Evolutionary conservation across 805 yeast species (phyloP).

Genomic region (baker's yeast (Saccharomyces cerevisiae)): DNA sequence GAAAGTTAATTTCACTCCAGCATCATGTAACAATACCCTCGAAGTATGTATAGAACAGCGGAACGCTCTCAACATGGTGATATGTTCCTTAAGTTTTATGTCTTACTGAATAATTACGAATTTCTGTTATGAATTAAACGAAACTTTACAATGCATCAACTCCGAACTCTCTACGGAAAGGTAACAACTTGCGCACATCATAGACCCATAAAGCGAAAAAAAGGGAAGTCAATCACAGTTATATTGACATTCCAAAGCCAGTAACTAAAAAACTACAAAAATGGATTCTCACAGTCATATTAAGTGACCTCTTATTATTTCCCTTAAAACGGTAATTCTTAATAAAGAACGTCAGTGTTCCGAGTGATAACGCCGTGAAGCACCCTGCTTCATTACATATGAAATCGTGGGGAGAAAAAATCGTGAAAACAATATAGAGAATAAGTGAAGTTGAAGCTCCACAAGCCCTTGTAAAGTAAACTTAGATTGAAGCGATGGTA

Average conservation of each 20-base stretch:
- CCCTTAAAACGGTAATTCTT: neutral
- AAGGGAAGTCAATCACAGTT: neutral
- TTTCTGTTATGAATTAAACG: neutral
- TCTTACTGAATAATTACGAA: too few species aligned
- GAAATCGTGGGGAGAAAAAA: neutral
- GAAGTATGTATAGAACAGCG: constrained; percentile 5
- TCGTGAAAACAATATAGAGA: neutral
- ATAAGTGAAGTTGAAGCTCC: neutral
- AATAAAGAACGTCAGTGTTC: neutral
- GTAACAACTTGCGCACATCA: neutral
- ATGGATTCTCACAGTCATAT: neutral
- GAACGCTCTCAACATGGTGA: neutral
- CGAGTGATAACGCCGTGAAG: neutral
- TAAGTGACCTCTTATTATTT: neutral
- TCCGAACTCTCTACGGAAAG: neutral
- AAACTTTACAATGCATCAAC: neutral
- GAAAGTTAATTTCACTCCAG: constrained; percentile 38
- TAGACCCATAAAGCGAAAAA: neutral
- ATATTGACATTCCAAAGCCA: neutral
- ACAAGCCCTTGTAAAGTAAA: neutral
- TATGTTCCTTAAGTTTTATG: too few species aligned
- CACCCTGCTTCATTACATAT: neutral
- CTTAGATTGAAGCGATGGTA: constrained; percentile 8
- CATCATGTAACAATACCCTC: neutral
- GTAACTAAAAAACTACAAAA: neutral